phyloP scores from a whole-genome alignment of 192 early-diverging fungal genomes.

The Oehlia diaphana region DNA sequence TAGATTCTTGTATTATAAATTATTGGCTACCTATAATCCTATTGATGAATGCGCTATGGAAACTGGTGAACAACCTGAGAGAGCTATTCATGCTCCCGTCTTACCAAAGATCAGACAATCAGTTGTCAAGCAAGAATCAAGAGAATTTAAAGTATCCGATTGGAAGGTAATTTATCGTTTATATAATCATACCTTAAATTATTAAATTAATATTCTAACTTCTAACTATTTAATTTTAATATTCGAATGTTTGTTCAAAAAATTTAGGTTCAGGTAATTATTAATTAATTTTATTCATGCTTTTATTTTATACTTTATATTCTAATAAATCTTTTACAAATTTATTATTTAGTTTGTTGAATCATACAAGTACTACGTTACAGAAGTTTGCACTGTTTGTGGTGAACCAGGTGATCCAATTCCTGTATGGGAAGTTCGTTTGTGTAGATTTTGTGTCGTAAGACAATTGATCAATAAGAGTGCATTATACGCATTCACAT shows the following conservation, averaged over 20 bases:
- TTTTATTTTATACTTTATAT: background rate
- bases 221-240: too few relatives aligned
- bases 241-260: too few relatives aligned
- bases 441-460: conserved; percentile 27
- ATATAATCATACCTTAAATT: too few relatives aligned
- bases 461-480: conserved; percentile 29
- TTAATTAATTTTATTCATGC: background rate
- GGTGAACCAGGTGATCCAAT: conserved; percentile 26
- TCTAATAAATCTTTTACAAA: background rate
- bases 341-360: conserved; percentile 23
- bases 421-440: conserved; percentile 30
- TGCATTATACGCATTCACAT: conserved; percentile 18
- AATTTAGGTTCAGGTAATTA: conserved; percentile 24
- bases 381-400: conserved; percentile 28
- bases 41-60: background rate
- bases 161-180: conserved; percentile 16
- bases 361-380: conserved; percentile 30
- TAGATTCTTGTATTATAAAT: conserved; percentile 23
- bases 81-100: conserved; percentile 19
- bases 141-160: conserved; percentile 25
- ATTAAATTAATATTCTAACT: too few relatives aligned
- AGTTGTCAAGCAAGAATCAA: conserved; percentile 1
- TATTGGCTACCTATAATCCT: conserved; percentile 10
- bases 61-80: conserved; percentile 5
- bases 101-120: conserved; percentile 11